Evolutionary conservation across 2,329 filamentous ascomycete genomes (phyloP).

Genomic region (Chalara sp.): DNA sequence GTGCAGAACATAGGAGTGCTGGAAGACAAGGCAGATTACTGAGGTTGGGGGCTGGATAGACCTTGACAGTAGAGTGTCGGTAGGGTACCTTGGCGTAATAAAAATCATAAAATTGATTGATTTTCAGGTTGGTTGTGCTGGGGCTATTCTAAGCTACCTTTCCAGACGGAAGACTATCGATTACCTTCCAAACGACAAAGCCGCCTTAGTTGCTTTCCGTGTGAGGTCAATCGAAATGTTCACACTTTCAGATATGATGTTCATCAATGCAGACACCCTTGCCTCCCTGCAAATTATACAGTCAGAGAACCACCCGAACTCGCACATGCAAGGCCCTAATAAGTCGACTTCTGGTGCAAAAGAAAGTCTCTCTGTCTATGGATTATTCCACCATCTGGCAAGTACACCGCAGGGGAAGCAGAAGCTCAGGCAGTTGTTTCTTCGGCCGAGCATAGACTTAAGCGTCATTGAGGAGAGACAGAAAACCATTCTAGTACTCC

Average conservation of each 20-base stretch:
- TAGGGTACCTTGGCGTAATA: conserved; percentile 28
- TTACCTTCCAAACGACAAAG: conserved; percentile 53
- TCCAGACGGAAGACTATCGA: conserved; percentile 59
- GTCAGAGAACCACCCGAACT: conserved; percentile 76
- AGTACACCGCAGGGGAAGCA: conserved; percentile 72
- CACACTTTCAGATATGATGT: conserved; percentile 59
- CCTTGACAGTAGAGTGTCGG: conserved; percentile 65
- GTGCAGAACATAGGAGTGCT: conserved; percentile 31
- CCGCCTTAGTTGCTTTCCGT: conserved; percentile 47
- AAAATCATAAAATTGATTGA: conserved; percentile 1
- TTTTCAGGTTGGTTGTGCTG: conserved; percentile 64
- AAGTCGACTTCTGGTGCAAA: conserved; percentile 58
- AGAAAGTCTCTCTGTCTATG: conserved; percentile 78
- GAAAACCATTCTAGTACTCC: conserved; percentile 58
- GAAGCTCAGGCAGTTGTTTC: conserved; percentile 70
- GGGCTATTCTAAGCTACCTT: conserved; percentile 77
- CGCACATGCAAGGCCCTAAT: conserved; percentile 65
- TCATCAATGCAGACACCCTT: conserved; percentile 75
- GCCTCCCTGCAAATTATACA: conserved; percentile 79
- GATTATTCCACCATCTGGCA: conserved; percentile 69
- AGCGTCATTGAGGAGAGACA: conserved; percentile 65
- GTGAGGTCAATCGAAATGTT: conserved; percentile 69
- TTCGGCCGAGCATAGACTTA: conserved; percentile 68
- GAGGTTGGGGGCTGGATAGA: conserved; percentile 63
- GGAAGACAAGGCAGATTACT: conserved; percentile 58